Base-by-base conservation (phyloP, 192 early-diverging fungal species). In the Backusella sp. region DNA sequence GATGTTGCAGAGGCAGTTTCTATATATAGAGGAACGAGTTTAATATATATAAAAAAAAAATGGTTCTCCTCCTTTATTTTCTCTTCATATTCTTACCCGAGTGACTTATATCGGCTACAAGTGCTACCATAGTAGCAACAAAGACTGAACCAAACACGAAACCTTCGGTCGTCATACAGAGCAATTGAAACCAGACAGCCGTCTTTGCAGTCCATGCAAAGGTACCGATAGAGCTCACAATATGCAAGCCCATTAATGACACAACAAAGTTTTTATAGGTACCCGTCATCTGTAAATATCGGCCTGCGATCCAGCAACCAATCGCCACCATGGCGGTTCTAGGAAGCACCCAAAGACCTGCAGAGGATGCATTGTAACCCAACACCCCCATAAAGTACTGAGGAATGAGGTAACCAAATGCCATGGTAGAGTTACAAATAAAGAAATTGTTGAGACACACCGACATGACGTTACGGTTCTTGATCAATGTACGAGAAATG, bases 391-490 rank as follows among this genome's bases (percentile, higher is more conserved):
- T 78, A 56, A 78, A 78, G 14, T 52, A 78, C 36, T 78, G 77
- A 36, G 77, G 77, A 4, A 78, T 30, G 65, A 78, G 44, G 46
- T 56, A 78, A 0, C 12, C 34, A 4, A 78, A 41, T 17, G 62
- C 28, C 77, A 78, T 78, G 30, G 77, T 78, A 19, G 77, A 73
- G 17, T 39, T 52, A 53, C 72, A 73, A 11, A 78, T 49, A 80
- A 94, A 90, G 66, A 92, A 85, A 68, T 91, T 89, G 37, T 86
- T 86, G 1, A 82, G 46, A 52, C 93, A 91, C 21, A 91, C 86
- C 42, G 92, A 74, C 8, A 89, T 72, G 4, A 91, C 85, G 39
- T 67, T 91, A 78, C 90, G 90, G 52, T 88, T 88, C 73, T 88
- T 88, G 49, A 91, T 85, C 37, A 91, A 72, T 41, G 88, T 77